Evolutionary conservation across 257 asterid genomes (phyloP).

Genomic region (Solanum neorickii): DNA sequence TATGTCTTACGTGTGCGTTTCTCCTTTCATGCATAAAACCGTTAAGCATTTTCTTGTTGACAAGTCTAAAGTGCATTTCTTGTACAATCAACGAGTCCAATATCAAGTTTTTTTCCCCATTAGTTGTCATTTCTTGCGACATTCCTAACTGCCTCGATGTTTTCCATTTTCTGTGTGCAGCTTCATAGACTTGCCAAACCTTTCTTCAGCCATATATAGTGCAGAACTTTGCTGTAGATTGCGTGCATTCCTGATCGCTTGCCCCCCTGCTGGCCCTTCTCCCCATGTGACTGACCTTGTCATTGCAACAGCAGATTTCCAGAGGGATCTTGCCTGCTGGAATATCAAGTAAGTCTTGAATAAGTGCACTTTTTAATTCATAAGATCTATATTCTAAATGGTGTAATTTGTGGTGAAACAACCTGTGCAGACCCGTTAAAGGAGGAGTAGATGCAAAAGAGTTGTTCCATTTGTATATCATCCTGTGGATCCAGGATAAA

Average conservation of each 20-base stretch:
- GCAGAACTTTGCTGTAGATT: slow-evolving; percentile 40
- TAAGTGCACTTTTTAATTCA: neutral
- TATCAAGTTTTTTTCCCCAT: neutral
- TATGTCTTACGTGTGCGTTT: neutral
- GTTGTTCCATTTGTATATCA: slow-evolving; percentile 38
- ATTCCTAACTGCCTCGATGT: neutral
- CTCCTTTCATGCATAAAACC: neutral
- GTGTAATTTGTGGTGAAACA: neutral
- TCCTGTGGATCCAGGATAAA: slow-evolving; percentile 42
- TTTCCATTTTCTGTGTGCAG: slow-evolving; percentile 8
- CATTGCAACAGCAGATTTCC: slow-evolving; percentile 44
- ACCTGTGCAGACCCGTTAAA: slow-evolving; percentile 30
- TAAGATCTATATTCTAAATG: neutral
- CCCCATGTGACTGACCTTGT: slow-evolving; percentile 42
- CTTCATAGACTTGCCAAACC: slow-evolving; percentile 40
- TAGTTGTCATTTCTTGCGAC: neutral
- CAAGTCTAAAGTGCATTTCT: neutral
- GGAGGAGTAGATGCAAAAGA: slow-evolving; percentile 52
- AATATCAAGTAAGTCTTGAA: slow-evolving; percentile 24
- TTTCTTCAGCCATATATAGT: slow-evolving; percentile 44
- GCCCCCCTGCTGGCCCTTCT: slow-evolving; percentile 44
- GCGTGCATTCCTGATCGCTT: slow-evolving; percentile 51
- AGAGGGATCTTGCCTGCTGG: slow-evolving; percentile 44
- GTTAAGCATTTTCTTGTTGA: neutral
- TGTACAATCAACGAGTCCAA: neutral